These are phyloP conservation scores for Populus tremula DNA, from an alignment of 345 rosid species.

Conservation along the genomic window DNA sequence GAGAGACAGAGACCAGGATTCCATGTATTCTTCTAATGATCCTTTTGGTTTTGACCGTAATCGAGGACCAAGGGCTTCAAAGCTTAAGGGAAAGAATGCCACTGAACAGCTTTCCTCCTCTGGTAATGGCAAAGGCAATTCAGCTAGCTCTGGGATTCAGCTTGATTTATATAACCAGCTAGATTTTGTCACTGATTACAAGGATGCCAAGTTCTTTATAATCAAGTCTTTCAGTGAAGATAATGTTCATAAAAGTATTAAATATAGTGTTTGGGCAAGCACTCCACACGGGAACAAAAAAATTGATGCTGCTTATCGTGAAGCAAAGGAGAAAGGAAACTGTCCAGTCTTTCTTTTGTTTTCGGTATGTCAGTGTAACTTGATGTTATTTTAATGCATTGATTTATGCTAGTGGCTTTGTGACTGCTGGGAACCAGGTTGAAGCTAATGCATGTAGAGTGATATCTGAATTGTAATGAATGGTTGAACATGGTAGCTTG, in stretches of 20 bases:
- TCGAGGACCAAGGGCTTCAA: slow-evolving; percentile 71
- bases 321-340: slow-evolving; percentile 48
- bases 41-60: slow-evolving; percentile 46
- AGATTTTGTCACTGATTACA: slow-evolving; percentile 52
- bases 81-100: slow-evolving; percentile 42
- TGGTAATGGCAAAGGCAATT: slow-evolving; percentile 35
- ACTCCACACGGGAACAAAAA: slow-evolving; percentile 76
- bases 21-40: slow-evolving; percentile 41
- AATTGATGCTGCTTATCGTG: slow-evolving; percentile 59
- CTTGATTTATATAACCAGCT: slow-evolving; percentile 41
- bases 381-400: neutral
- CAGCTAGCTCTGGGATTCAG: slow-evolving; percentile 31
- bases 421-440: neutral
- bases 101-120: slow-evolving; percentile 28
- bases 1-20: slow-evolving; percentile 49
- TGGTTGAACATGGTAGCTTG: neutral
- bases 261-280: slow-evolving; percentile 73
- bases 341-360: slow-evolving; percentile 65
- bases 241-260: slow-evolving; percentile 73
- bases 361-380: slow-evolving; percentile 37
- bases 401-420: neutral
- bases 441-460: neutral
- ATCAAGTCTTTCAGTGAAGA: slow-evolving; percentile 83
- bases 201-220: slow-evolving; percentile 60
- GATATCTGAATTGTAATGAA: neutral